phyloP scores from a whole-genome alignment of 2,329 filamentous ascomycete species.

The Pseudocercospora fuligena region DNA sequence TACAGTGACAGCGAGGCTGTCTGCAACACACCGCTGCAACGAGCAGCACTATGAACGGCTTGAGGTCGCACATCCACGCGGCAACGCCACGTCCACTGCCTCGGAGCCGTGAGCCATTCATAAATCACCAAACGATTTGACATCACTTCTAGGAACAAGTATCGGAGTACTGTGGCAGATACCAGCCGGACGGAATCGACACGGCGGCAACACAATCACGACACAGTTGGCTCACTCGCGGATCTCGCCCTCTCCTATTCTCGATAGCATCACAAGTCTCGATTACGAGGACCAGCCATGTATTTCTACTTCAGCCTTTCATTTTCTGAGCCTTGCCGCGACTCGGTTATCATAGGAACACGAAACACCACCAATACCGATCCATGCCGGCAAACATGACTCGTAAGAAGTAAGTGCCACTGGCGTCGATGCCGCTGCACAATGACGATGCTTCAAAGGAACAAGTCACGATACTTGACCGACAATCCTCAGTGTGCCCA shows the following conservation, averaged over 20 bases:
- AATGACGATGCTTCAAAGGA: background rate
- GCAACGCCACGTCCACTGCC: constrained; percentile 6
- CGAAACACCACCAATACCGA: constrained; percentile 3
- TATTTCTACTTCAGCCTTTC: constrained; percentile 4
- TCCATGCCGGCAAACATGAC: constrained; percentile 6
- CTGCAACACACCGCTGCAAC: background rate
- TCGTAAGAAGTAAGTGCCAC: background rate
- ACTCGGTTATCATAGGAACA: constrained; percentile 4
- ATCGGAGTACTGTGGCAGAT: background rate
- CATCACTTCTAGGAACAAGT: constrained; percentile 5
- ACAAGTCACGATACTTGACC: constrained; percentile 1
- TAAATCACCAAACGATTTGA: constrained; percentile 1
- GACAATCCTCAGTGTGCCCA: background rate
- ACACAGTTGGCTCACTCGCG: background rate
- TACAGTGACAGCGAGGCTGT: constrained; percentile 5
- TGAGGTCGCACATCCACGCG: constrained; percentile 5
- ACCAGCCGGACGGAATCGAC: constrained; percentile 5
- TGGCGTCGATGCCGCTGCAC: constrained; percentile 7
- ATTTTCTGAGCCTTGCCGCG: background rate
- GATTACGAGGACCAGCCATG: background rate
- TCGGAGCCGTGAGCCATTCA: constrained; percentile 1
- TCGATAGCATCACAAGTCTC: background rate
- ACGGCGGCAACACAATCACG: background rate
- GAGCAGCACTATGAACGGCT: background rate
- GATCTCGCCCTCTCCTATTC: background rate